A percentile compares a stretch with the other conserved stretches of the same genome.
phyloP scores from a whole-genome alignment of 768 basidiomycete genomes.

The Macrolepiota albuminosa region DNA sequence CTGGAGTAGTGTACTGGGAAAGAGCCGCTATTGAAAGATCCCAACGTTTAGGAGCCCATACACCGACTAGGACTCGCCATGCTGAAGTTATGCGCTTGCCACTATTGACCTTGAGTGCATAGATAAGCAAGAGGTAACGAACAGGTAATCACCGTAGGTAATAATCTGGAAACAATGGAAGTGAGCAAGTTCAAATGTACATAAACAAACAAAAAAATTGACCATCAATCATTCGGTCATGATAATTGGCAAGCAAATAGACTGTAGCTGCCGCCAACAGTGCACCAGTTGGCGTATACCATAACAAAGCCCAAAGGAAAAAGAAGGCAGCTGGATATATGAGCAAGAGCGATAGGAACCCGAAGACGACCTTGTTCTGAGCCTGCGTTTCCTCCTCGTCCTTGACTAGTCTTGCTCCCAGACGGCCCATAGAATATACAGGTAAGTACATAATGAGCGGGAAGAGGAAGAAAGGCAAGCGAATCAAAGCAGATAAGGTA shows the following conservation, averaged over 20 bases:
- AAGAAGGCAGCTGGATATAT: conserved; percentile 86
- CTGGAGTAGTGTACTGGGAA: conserved; percentile 65
- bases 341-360: conserved; percentile 64
- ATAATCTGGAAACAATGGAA: conserved; percentile 40
- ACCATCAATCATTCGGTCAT: conserved; percentile 83
- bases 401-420: conserved; percentile 69
- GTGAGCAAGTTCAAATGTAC: conserved; percentile 16
- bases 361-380: conserved; percentile 94
- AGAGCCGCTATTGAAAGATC: conserved; percentile 76
- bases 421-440: conserved; percentile 74
- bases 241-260: conserved; percentile 80
- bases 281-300: conserved; percentile 71
- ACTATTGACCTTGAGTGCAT: conserved; percentile 35
- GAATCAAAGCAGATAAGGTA: conserved; percentile 61
- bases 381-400: conserved; percentile 94
- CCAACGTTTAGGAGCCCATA: conserved; percentile 85
- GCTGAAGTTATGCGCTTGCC: conserved; percentile 84
- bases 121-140: conserved; percentile 5
- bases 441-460: conserved; percentile 83
- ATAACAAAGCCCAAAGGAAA: conserved; percentile 78
- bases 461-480: conserved; percentile 85
- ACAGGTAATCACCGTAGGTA: conserved; percentile 64
- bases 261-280: conserved; percentile 64
- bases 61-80: conserved; percentile 95
- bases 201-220: conserved; percentile 26